phyloP scores from a whole-genome alignment of 768 basidiomycete genomes.

The Lentinula detonsa region DNA sequence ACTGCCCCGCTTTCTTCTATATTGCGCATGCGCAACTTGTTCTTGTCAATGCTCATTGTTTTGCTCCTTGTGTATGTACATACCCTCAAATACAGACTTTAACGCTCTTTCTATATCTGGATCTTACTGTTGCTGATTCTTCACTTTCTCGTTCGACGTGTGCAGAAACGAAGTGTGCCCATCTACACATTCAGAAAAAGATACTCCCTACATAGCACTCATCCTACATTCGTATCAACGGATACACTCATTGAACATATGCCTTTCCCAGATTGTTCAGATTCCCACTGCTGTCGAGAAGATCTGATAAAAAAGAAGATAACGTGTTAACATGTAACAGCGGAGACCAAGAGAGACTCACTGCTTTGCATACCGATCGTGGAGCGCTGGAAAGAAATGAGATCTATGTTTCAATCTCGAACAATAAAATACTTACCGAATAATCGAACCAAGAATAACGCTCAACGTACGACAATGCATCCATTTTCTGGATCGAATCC shows the following conservation, averaged over 20 bases:
- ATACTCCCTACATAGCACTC: no score
- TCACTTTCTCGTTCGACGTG: no score
- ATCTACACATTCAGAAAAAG: no score
- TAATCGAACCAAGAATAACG: slow-evolving; percentile 15
- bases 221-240: no score
- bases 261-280: not conserved
- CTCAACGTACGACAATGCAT: slow-evolving; percentile 9
- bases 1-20: not conserved
- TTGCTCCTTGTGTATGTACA: not conserved
- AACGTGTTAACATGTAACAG: not conserved
- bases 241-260: not conserved
- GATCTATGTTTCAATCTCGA: not conserved
- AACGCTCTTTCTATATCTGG: no score
- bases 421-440: slow-evolving; percentile 7
- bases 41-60: not conserved
- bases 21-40: not conserved
- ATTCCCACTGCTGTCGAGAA: not conserved
- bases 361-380: not conserved
- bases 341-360: not conserved
- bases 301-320: not conserved
- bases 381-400: not conserved
- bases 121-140: no score
- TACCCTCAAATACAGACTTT: no score
- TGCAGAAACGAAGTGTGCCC: no score
- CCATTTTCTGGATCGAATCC: slow-evolving; percentile 5